Evolutionary conservation across 164 flowering plant genomes (phyloP).

Genomic region (Echeveria elegans): DNA sequence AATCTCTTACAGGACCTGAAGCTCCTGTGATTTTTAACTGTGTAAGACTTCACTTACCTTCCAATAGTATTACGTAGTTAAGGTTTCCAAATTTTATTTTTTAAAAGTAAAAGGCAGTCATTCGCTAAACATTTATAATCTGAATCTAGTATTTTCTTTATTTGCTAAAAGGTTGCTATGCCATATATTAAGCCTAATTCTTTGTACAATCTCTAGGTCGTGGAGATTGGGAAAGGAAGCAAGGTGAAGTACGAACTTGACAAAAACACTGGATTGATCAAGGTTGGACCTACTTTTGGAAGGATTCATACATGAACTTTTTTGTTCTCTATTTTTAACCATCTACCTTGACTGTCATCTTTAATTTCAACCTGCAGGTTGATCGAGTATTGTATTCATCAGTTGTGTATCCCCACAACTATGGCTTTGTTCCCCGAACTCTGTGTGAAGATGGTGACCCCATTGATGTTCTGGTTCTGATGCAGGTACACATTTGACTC

Average conservation of each 20-base stretch:
- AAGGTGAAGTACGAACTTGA: constrained; percentile 10
- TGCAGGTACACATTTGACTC: constrained; percentile 52
- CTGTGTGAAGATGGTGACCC: constrained; percentile 90
- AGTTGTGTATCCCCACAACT: constrained; percentile 90
- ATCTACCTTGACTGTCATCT: neutral
- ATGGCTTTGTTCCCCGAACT: constrained; percentile 88
- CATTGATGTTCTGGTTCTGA: constrained; percentile 71
- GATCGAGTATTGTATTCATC: constrained; percentile 86
- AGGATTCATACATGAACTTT: neutral
- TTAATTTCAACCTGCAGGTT: constrained; percentile 38
- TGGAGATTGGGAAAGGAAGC: constrained; percentile 8
- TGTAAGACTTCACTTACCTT: neutral
- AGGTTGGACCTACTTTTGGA: neutral
- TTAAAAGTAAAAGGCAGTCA: too few relatives aligned
- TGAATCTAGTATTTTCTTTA: neutral
- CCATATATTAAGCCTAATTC: too few relatives aligned
- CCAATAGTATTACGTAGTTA: neutral
- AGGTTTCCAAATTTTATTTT: neutral
- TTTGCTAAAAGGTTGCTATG: too few relatives aligned
- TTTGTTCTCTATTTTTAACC: neutral
- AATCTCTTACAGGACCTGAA: constrained; percentile 4
- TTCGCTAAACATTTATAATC: neutral
- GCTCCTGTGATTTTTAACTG: constrained; percentile 8
- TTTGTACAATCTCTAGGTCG: neutral
- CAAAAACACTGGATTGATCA: constrained; percentile 8